Conservation (phyloP, 140 eudicot genomes). For the Oenanthe javanica region DNA sequence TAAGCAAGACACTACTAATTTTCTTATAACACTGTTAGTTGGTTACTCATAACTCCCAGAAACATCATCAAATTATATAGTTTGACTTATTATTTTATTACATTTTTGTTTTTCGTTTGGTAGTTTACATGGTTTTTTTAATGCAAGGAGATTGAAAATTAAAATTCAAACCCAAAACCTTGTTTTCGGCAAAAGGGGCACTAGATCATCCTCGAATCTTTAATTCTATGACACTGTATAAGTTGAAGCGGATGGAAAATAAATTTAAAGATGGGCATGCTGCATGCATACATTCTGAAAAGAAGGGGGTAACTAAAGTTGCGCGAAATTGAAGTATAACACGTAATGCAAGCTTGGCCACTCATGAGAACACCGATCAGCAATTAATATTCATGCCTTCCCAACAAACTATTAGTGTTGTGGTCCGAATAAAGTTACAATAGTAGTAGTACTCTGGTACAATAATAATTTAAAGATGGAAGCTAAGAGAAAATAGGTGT, state of each 20-base stretch:
- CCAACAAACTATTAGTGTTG: background rate
- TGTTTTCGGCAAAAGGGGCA: no score
- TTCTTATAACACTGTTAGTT: no score
- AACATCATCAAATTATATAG: no score
- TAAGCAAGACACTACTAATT: background rate
- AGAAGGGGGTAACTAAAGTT: background rate
- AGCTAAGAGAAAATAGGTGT: background rate
- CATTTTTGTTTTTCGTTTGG: no score
- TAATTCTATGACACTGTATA: background rate
- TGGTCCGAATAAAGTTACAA: background rate
- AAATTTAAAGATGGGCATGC: background rate
- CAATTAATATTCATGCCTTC: background rate
- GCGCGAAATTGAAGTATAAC: background rate
- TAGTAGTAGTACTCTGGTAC: no score
- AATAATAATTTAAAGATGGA: background rate
- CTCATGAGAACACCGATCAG: background rate
- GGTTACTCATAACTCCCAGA: no score
- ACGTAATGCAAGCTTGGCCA: background rate
- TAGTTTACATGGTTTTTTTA: no score
- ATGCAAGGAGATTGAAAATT: no score
- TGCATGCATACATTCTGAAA: background rate
- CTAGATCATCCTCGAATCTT: background rate
- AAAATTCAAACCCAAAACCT: no score
- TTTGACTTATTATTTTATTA: no score
- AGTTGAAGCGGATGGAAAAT: background rate